phyloP scores from a whole-genome alignment of 768 basidiomycete species.

The Lyophyllum atratum region DNA sequence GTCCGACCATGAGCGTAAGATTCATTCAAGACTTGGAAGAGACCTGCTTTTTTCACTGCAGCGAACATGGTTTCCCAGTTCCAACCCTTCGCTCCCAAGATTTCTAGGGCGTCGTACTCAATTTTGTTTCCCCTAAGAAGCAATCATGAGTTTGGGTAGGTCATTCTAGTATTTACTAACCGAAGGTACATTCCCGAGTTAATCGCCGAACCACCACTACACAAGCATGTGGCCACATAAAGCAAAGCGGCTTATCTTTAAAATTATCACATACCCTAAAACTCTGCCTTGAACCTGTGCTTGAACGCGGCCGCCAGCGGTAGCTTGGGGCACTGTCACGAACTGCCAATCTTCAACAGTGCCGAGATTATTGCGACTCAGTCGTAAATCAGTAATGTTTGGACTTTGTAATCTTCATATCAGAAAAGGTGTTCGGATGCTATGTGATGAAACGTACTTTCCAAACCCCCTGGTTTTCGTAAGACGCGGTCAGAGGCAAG shows the following conservation, averaged over 20 bases:
- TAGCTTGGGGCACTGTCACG: conserved; percentile 12
- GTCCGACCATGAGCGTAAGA: neutral
- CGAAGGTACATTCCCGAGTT: conserved; percentile 17
- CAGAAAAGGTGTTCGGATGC: neutral
- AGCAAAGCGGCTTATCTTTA: neutral
- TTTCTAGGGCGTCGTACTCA: conserved; percentile 15
- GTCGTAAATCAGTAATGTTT: conserved; percentile 13
- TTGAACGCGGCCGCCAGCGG: conserved; percentile 10
- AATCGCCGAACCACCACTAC: conserved; percentile 16
- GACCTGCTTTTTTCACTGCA: conserved; percentile 11
- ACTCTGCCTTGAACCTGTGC: conserved; percentile 15
- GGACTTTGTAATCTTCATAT: neutral
- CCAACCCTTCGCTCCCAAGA: conserved; percentile 13
- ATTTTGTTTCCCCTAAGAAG: conserved; percentile 10
- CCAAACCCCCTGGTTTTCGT: neutral
- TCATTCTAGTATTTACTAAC: neutral
- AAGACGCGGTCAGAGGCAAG: neutral
- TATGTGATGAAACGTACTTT: neutral
- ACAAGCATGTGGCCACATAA: neutral
- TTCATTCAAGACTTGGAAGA: neutral
- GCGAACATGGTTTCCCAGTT: conserved; percentile 15
- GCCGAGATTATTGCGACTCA: conserved; percentile 12
- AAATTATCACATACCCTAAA: conserved; percentile 8
- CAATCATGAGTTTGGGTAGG: neutral
- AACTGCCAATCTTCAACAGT: conserved; percentile 15